Conservation (phyloP, 345 rosid species). For the Viola odorata region DNA sequence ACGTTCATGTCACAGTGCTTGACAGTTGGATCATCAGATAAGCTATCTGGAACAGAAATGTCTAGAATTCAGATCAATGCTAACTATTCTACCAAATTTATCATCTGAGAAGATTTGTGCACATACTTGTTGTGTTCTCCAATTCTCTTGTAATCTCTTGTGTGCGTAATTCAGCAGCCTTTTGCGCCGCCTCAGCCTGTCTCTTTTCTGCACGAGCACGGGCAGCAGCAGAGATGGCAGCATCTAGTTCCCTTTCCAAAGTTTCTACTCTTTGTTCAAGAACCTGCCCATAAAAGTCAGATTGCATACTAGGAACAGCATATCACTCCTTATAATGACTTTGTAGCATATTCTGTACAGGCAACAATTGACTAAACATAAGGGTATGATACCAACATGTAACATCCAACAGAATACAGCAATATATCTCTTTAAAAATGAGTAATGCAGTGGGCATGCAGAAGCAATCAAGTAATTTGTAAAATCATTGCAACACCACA, state of each 20-base stretch:
- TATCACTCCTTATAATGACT: not conserved
- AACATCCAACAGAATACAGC: no score
- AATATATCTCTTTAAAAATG: no score
- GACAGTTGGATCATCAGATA: no score
- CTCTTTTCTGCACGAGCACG: constrained; percentile 89
- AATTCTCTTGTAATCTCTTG: constrained; percentile 81
- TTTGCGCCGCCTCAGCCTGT: constrained; percentile 87
- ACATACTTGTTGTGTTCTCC: constrained; percentile 86
- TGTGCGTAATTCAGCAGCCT: constrained; percentile 73
- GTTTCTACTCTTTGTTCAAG: constrained; percentile 97
- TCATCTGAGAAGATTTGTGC: no score
- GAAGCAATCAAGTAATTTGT: no score
- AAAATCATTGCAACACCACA: no score
- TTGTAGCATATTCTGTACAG: not conserved
- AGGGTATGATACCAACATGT: no score
- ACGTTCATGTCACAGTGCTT: no score
- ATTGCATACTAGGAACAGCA: not conserved
- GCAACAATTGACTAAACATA: not conserved
- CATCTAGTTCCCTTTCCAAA: constrained; percentile 91
- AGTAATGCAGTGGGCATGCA: no score
- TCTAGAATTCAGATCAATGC: no score
- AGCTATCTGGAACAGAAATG: no score
- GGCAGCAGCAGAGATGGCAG: constrained; percentile 93
- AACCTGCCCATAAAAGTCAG: constrained; percentile 41
- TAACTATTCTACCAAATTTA: no score